Percentiles rank a stretch among this genome's conserved stretches.
These are phyloP conservation scores for Dictyostelium firmibasis DNA, from an alignment of 78 protist species.

Conservation along the genomic window DNA sequence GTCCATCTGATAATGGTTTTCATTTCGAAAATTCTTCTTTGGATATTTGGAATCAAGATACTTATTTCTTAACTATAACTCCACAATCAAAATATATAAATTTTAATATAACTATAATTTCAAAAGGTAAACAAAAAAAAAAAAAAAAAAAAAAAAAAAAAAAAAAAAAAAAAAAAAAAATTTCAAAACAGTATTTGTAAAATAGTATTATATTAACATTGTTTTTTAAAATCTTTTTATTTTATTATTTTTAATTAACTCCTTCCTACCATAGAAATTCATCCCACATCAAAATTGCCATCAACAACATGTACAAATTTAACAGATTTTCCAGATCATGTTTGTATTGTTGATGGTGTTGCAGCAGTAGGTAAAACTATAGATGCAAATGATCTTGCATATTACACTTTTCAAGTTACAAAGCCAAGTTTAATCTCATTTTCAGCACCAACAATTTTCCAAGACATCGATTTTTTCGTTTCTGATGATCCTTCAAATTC, in stretches of 20 bases:
- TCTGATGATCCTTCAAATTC: conserved; percentile 17
- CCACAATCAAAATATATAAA: background rate
- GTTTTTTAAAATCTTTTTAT: too few species aligned
- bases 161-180: too few species aligned
- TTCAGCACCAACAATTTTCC: conserved; percentile 15
- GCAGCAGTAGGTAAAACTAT: background rate
- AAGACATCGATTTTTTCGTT: conserved; percentile 63
- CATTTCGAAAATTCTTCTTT: background rate
- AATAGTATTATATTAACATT: too few species aligned
- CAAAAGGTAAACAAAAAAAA: background rate
- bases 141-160: background rate
- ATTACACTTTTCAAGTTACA: conserved; percentile 27
- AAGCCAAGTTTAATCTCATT: background rate
- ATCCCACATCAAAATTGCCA: background rate
- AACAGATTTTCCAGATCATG: background rate
- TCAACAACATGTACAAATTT: background rate
- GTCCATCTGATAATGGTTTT: conserved; percentile 66
- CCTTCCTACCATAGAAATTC: background rate
- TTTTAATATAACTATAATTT: background rate
- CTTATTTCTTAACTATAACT: conserved; percentile 29
- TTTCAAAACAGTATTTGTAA: too few species aligned
- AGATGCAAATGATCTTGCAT: background rate
- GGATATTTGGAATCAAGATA: conserved; percentile 14
- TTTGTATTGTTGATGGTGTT: conserved; percentile 45
- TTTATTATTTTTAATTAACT: background rate